Percentiles rank a stretch among this genome's conserved stretches.
Evolutionary conservation across 768 basidiomycete genomes (phyloP).

Genomic region (Nevesoporus exiguus): DNA sequence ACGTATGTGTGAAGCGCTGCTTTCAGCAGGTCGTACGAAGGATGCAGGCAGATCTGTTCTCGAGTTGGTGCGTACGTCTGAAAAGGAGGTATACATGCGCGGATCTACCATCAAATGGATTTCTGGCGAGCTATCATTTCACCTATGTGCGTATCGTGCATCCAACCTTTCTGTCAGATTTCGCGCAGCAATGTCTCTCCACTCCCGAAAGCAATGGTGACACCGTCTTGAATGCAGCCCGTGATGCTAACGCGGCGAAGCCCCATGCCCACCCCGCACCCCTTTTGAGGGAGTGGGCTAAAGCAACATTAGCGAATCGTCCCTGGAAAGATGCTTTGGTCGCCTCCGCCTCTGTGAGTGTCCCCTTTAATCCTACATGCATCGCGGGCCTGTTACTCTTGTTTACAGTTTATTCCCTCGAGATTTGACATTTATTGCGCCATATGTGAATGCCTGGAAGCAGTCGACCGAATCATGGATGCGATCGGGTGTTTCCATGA

Average conservation of each 20-base stretch:
- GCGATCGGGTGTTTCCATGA: background rate
- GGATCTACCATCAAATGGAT: too few species aligned
- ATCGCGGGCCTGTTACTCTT: background rate
- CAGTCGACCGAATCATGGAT: background rate
- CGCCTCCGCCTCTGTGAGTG: background rate
- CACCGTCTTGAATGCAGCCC: too few species aligned
- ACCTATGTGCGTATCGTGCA: background rate
- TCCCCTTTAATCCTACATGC: background rate
- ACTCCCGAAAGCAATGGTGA: background rate
- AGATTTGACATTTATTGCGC: background rate
- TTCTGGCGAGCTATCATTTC: too few species aligned
- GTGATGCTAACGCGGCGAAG: too few species aligned
- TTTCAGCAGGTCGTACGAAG: background rate
- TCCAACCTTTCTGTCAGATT: background rate
- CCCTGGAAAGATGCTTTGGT: background rate
- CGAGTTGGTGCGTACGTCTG: background rate
- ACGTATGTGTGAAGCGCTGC: background rate
- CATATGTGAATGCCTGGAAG: background rate
- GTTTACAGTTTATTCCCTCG: background rate
- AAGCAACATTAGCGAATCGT: background rate
- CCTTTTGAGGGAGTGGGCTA: background rate
- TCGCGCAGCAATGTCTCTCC: background rate
- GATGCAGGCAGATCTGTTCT: background rate
- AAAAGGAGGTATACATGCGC: too few species aligned
- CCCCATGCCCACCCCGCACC: too few species aligned